A percentile compares a stretch with the other conserved stretches of the same genome.
phyloP scores from a whole-genome alignment of 768 basidiomycete species.

The Tylopilus felleus region DNA sequence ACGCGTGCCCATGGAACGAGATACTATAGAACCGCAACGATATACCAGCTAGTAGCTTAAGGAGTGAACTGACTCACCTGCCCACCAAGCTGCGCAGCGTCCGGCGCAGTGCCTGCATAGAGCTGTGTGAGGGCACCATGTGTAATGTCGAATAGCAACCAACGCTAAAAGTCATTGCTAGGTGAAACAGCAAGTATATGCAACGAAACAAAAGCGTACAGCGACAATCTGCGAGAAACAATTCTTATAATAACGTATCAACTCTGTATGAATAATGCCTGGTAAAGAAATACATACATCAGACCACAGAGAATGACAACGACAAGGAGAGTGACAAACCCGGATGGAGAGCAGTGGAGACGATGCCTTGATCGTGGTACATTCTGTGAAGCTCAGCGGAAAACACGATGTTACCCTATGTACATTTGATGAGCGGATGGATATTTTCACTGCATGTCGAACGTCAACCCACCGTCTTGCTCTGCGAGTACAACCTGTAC shows the following conservation, averaged over 20 bases:
- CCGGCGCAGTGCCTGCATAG: too few species aligned
- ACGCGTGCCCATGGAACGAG: too few species aligned
- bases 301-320: background rate
- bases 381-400: slow-evolving; percentile 44
- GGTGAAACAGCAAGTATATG: background rate
- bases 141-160: too few species aligned
- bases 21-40: too few species aligned
- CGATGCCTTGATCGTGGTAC: slow-evolving; percentile 43
- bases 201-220: background rate
- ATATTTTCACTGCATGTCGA: too few species aligned
- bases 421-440: background rate
- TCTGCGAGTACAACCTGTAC: slow-evolving; percentile 29
- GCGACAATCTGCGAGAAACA: background rate
- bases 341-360: slow-evolving; percentile 44
- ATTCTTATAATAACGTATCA: background rate
- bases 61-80: too few species aligned
- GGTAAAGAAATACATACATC: background rate
- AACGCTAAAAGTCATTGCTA: too few species aligned
- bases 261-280: background rate
- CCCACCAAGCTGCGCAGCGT: too few species aligned
- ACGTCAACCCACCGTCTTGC: slow-evolving; percentile 10
- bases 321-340: slow-evolving; percentile 21
- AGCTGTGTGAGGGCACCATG: too few species aligned
- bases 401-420: slow-evolving; percentile 29
- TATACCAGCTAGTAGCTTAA: too few species aligned